Evolutionary conservation across 148 eudicot species (phyloP).

Genomic region (Rhododendron kiyosumense): DNA sequence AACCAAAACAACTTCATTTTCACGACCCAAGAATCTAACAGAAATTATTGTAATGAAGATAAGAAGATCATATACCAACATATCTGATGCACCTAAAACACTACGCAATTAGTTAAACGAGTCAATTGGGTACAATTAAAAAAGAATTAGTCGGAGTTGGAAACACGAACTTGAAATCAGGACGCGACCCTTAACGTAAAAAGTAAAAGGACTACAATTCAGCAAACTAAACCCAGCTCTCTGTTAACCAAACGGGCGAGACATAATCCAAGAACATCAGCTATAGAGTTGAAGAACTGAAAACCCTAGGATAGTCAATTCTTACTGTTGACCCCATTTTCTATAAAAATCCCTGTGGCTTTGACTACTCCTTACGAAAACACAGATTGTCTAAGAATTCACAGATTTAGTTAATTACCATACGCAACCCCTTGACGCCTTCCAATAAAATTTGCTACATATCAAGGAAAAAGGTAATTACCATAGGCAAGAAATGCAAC

Average conservation of each 20-base stretch:
- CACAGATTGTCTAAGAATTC: background rate
- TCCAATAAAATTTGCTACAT: too few species aligned
- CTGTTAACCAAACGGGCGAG: background rate
- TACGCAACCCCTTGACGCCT: too few species aligned
- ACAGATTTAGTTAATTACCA: too few species aligned
- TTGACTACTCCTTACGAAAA: background rate
- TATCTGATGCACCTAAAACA: background rate
- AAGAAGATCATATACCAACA: background rate
- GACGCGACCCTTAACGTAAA: background rate
- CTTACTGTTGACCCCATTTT: background rate
- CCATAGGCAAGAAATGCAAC: too few species aligned
- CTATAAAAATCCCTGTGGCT: background rate
- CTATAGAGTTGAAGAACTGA: background rate
- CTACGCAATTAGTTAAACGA: background rate
- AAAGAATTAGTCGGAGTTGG: background rate
- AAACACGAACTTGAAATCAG: background rate
- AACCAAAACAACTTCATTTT: background rate
- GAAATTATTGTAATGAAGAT: background rate
- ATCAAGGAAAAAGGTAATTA: too few species aligned
- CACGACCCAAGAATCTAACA: background rate
- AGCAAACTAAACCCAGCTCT: background rate
- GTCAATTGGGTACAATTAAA: background rate
- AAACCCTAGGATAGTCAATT: background rate
- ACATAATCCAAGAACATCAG: background rate
- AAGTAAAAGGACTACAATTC: background rate